These are phyloP conservation scores for Claviceps monticola DNA, from an alignment of 2,329 filamentous ascomycete species.

Conservation along the genomic window DNA sequence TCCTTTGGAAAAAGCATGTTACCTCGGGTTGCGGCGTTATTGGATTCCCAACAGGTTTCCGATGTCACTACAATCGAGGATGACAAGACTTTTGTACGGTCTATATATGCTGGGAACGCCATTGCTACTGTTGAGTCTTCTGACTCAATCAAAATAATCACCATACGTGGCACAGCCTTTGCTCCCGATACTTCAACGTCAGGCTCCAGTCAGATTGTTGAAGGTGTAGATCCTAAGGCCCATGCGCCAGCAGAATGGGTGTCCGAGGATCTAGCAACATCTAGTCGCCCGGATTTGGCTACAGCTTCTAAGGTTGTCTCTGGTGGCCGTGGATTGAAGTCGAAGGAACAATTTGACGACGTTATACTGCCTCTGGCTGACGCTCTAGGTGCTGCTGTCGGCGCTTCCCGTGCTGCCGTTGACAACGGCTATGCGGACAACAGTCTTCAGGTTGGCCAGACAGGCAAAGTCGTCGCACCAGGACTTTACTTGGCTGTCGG, in stretches of 20 bases:
- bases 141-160: constrained; percentile 77
- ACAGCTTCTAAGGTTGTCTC: constrained; percentile 87
- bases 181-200: constrained; percentile 56
- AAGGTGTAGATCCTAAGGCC: constrained; percentile 71
- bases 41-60: constrained; percentile 87
- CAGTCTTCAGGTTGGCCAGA: constrained; percentile 95
- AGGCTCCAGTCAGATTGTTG: constrained; percentile 63
- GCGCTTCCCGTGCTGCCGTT: constrained; percentile 86
- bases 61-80: constrained; percentile 78
- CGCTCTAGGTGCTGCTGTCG: constrained; percentile 85
- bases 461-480: constrained; percentile 94
- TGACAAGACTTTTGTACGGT: constrained; percentile 89
- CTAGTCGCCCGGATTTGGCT: constrained; percentile 81
- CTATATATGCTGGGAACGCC: constrained; percentile 95
- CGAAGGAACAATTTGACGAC: constrained; percentile 92
- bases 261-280: constrained; percentile 83
- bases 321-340: constrained; percentile 88
- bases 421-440: constrained; percentile 98
- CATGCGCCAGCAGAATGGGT: constrained; percentile 72
- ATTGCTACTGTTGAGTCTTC: constrained; percentile 89
- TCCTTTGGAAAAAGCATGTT: constrained; percentile 94
- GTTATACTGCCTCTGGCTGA: constrained; percentile 89
- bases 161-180: constrained; percentile 87
- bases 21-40: constrained; percentile 77
- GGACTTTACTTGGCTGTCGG: constrained; percentile 91